These are phyloP conservation scores for Epichloe sylvatica DNA, from an alignment of 2,329 filamentous ascomycete genomes.

Conservation along the genomic window DNA sequence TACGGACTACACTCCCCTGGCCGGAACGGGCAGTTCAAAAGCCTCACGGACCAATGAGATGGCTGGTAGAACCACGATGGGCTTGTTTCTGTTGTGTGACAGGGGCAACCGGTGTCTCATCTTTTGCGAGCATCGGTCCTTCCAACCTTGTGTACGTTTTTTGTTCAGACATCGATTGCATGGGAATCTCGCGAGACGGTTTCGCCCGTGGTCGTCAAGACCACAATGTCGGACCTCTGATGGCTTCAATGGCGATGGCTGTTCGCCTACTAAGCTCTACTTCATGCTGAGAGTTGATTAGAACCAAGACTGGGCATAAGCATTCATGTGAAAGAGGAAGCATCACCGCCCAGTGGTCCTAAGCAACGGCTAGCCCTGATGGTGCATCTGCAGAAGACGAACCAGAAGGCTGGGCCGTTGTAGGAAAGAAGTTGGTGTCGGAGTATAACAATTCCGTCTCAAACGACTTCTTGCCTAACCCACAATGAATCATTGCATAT, in stretches of 20 bases:
- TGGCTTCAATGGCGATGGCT: neutral
- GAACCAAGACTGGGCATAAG: too few species aligned
- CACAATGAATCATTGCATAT: too few species aligned
- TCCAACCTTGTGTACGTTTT: neutral
- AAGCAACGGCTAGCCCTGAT: too few species aligned
- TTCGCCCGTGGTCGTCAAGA: neutral
- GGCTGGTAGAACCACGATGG: neutral
- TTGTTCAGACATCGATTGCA: slow-evolving; percentile 2
- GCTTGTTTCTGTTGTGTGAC: slow-evolving; percentile 2
- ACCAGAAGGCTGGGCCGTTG: too few species aligned
- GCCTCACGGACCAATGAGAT: neutral
- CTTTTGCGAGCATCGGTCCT: slow-evolving; percentile 1
- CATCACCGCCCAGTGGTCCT: too few species aligned
- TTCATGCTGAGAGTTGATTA: neutral
- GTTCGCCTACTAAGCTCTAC: neutral
- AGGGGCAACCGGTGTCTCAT: slow-evolving; percentile 1
- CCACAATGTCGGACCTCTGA: neutral
- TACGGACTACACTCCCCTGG: neutral
- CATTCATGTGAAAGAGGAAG: too few species aligned
- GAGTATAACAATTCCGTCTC: too few species aligned
- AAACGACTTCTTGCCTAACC: too few species aligned
- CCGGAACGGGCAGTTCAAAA: neutral
- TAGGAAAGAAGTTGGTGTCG: too few species aligned
- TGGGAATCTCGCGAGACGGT: neutral
- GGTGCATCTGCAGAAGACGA: too few species aligned